Evolutionary conservation across 2,329 filamentous ascomycete genomes (phyloP), one percentile per base, ranked within the genome.

Genomic region (Calycina herbarum): DNA sequence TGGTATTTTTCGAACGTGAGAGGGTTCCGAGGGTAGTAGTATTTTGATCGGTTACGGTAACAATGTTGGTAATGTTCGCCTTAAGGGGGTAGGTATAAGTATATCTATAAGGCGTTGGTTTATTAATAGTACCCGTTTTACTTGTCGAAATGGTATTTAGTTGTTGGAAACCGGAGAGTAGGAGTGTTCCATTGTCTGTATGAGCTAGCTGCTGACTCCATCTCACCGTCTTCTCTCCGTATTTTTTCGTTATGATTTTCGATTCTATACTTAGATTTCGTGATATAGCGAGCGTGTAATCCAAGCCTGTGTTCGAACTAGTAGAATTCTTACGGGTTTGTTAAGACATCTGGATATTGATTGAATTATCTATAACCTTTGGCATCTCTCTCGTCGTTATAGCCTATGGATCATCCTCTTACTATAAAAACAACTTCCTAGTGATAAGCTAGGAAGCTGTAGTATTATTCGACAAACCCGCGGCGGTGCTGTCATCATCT

Each of bases 391-490:
- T 84, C 0, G 82, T 86, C 0, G 85, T 87, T 61, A 85, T 74
- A 31, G 79, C 81, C 6, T 7, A 33, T 1, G 76, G 78, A 6
- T 76, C 74, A 1, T 76, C 68, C 3, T 88, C 86, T 0, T 88
- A 79, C 86, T 90, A 94, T 13, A 93, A 73, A 74, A 94, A 93
- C 11, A 93, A 80, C 75, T 93, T 94, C 51, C 89, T 91, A 0
- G 87, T 89, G 1, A 94, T 82, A 10, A 90, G 82, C 91, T 91
- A 94, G 72, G 86, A 86, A 63, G 81, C 83, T 29, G 81, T 84
- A 2, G 89, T 85, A 0, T 80, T 82, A 17, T 82, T 84, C 85
- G 1, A 82, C 81, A 1, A 80, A 6, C 3, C 6, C 10, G 54
- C 54, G 3, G n/a, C 24, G 2, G 17, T 10, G 4, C 54, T 27